Evolutionary conservation across 164 flowering plant species (phyloP), one percentile per base, ranked within the genome.

Genomic region (Amborella trichopoda): DNA sequence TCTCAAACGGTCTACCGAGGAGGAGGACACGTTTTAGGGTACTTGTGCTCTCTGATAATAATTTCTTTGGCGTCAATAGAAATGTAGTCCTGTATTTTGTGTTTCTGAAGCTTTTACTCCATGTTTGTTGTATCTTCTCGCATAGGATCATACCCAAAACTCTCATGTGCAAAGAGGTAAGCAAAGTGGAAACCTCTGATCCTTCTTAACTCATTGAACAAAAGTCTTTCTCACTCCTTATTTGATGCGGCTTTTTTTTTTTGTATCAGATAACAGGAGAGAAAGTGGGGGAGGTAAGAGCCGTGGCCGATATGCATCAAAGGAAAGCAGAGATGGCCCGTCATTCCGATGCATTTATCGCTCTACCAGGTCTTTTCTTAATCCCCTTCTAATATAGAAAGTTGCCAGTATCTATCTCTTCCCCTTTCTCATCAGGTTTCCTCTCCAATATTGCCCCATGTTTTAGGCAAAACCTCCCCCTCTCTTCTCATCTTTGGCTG

Each of bases 21-120:
- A 24, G 76, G 76, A 44, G 58, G 72, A 28, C 61, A 62, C 44
- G 75, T 70, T 54, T 60, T 70, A 25, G 75, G 75, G 75, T 71
- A 59, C 13, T 11, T 33, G 16, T n/a, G n/a, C n/a, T 17, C 4
- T 12, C 2, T 26, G 6, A 27, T 46, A 5, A 9, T 27, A 17
- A 16, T 19, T 28, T 14, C 3, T 40, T 1, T 8, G 16, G 22
- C 40, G n/a, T 26, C 3, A n/a, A 26, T 33, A 22, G 14, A 1
- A 19, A 38, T 9, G 3, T 37, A 11, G 21, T 27, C 16, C n/a
- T 21, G 13, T 41, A 33, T 33, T 33, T n/a, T n/a, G n/a, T n/a
- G n/a, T 32, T 3, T 2, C 22, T 46, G 18, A 16, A 14, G 3
- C 4, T 22, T 28, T 38, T 46, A 23, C 4, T 13, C 5, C 28